These are phyloP conservation scores for Sutorius australiensis DNA, from an alignment of 768 basidiomycete species.

Conservation along the genomic window DNA sequence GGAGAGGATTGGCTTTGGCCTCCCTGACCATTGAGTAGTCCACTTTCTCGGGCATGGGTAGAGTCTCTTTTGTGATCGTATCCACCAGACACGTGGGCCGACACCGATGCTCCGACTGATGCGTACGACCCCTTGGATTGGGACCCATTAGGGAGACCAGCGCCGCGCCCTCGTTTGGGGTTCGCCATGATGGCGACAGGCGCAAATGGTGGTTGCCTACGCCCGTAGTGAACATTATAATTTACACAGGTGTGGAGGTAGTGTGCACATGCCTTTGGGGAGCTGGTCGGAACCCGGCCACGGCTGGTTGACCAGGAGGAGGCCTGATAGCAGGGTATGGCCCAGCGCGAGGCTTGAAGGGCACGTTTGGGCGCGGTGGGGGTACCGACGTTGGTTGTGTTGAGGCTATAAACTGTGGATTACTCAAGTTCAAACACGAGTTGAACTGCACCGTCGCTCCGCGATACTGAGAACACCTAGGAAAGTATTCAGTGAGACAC, in stretches of 20 bases:
- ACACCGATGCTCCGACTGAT: conserved; percentile 2
- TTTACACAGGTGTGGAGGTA: not conserved
- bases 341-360: conserved; percentile 68
- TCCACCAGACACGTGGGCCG: conserved; percentile 1
- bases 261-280: conserved; percentile 22
- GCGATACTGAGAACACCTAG: conserved; percentile 86
- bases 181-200: conserved; percentile 75
- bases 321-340: conserved; percentile 61
- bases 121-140: conserved; percentile 11
- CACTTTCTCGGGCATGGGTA: conserved; percentile 6
- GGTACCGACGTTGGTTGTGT: conserved; percentile 58
- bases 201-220: conserved; percentile 34
- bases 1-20: not conserved
- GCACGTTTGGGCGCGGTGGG: conserved; percentile 42
- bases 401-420: conserved; percentile 79
- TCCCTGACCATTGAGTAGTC: conserved; percentile 6
- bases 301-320: conserved; percentile 48
- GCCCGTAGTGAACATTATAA: not conserved
- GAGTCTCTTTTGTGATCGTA: conserved; percentile 1
- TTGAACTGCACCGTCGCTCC: conserved; percentile 86
- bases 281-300: conserved; percentile 64
- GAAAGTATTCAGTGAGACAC: not conserved
- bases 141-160: conserved; percentile 12
- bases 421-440: conserved; percentile 83
- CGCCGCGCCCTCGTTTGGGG: conserved; percentile 49